These are phyloP conservation scores for Mayamaea pseudoterrestris DNA, from an alignment of 108 stramenopile genomes.

Conservation along the genomic window DNA sequence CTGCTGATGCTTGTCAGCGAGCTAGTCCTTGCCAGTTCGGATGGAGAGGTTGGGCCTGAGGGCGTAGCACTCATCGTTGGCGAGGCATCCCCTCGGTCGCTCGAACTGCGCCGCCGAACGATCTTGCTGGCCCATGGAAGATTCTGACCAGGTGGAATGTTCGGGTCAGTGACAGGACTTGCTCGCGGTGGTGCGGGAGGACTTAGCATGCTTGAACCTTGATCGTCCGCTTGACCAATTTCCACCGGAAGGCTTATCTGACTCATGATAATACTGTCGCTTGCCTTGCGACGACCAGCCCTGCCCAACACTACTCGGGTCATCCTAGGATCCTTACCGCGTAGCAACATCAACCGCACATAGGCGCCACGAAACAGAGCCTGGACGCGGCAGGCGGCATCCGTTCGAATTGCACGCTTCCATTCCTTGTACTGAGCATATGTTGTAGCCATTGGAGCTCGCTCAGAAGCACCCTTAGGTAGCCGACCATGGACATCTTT, in stretches of 20 bases:
- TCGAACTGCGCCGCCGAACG: too few species aligned
- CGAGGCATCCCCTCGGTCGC: too few species aligned
- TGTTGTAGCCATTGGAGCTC: conserved; percentile 76
- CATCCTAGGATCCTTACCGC: conserved; percentile 31
- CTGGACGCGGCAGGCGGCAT: conserved; percentile 77
- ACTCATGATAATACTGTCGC: conserved; percentile 12
- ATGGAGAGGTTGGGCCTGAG: too few species aligned
- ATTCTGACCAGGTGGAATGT: too few species aligned
- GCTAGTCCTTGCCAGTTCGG: too few species aligned
- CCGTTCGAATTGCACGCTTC: conserved; percentile 81
- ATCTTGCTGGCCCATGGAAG: too few species aligned
- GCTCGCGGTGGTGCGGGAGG: too few species aligned
- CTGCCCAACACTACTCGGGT: conserved; percentile 31
- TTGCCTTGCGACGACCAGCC: conserved; percentile 14
- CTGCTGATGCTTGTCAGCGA: too few species aligned
- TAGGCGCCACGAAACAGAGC: conserved; percentile 59
- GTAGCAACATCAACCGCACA: conserved; percentile 32
- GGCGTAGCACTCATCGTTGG: too few species aligned
- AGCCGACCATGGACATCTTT: conserved; percentile 56
- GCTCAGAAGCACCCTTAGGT: conserved; percentile 70
- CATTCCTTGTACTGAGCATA: conserved; percentile 83
- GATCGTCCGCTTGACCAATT: conserved; percentile 33
- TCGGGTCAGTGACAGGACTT: too few species aligned
- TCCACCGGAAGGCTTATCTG: conserved; percentile 67
- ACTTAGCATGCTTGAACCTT: too few species aligned